Base-by-base conservation (phyloP, 192 early-diverging fungal genomes). In the Backusella macrospora region DNA sequence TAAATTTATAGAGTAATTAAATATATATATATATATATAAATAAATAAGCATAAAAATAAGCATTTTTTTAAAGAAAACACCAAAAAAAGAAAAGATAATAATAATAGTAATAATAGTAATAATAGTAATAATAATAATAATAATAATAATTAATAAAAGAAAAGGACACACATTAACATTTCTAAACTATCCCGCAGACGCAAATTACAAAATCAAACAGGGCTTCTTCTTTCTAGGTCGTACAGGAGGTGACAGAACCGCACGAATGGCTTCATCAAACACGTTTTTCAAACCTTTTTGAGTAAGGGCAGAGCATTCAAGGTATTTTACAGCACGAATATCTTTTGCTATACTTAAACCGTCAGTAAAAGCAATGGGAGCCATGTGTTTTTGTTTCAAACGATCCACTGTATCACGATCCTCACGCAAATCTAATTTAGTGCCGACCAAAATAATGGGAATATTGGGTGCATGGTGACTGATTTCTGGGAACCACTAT, bases 191-290 rank as follows among this genome's bases (percentile, higher is more conserved):
- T 71, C 2, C 2, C 2, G 29, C 2, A 34, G 2, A 34, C 29
- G 2, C 29, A 26, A 10, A 59, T 84, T 87, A 92, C 77, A 93
- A 81, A 70, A 93, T 78, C 52, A 83, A 43, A 78, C 92, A 93
- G 70, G 80, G 81, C 81, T 88, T 90, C 68, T 68, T 79, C 80
- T 85, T 83, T 81, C 82, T 89, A 37, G 67, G 75, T 8, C 76
- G 78, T 48, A 80, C 77, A 9, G 90, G 73, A 29, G 92, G 92
- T 29, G 73, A 74, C 45, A 96, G 83, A 23, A 95, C 95, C 7
- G 94, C 92, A 39, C 94, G 87, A 75, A 96, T 96, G 18, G 95
- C 95, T 66, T 95, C 94, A 81, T 96, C 95, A 88, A 96, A 96
- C 34, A 96, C 94, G 72, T 89, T 94, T 88, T 96, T 96, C 64